Evolutionary conservation across 176 grass and related monocot species (phyloP).

Genomic region (Oryza coarctata): DNA sequence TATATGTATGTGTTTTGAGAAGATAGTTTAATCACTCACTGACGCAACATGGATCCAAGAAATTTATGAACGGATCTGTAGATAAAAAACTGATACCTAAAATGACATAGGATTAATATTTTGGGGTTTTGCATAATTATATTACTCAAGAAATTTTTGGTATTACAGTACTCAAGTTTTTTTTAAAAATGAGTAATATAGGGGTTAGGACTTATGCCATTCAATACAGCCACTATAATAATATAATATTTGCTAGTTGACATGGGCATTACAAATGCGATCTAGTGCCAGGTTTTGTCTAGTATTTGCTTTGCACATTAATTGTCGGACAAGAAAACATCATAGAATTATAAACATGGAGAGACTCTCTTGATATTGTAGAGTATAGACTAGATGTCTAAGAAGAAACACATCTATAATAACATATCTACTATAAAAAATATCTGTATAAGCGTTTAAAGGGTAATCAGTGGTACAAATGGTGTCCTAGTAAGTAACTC

Average conservation of each 20-base stretch:
- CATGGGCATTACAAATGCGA: not conserved
- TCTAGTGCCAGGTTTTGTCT: not conserved
- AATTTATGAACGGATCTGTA: conserved; percentile 42
- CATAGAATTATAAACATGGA: not conserved
- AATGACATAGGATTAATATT: not conserved
- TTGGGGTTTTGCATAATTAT: not conserved
- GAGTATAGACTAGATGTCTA: too few species aligned
- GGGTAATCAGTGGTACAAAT: not conserved
- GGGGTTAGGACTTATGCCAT: not conserved
- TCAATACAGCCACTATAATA: not conserved
- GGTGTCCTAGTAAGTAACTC: not conserved
- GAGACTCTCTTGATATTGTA: too few species aligned
- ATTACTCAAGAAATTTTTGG: not conserved
- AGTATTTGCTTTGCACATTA: not conserved
- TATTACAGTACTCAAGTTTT: too few species aligned
- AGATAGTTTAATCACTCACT: conserved; percentile 31
- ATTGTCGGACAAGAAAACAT: not conserved
- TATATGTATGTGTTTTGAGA: not conserved
- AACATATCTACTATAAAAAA: too few species aligned
- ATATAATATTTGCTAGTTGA: not conserved
- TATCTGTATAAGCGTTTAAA: not conserved
- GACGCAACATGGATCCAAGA: conserved; percentile 56
- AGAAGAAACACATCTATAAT: too few species aligned
- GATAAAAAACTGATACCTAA: conserved; percentile 63
- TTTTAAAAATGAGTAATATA: not conserved